Base-by-base conservation (phyloP, 306 rosid species). In the Styphnolobium japonicum region DNA sequence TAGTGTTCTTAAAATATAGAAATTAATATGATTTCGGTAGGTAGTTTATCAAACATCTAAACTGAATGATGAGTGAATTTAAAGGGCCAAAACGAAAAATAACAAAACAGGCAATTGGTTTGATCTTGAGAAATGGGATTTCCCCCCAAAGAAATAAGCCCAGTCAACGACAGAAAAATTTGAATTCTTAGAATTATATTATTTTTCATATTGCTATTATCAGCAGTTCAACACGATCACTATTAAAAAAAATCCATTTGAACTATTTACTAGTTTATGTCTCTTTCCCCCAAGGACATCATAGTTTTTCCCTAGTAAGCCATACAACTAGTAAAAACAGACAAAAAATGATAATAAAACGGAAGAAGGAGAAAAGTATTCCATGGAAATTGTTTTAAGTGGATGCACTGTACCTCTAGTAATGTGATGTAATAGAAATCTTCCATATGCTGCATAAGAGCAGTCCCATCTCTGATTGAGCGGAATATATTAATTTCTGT, bases 361-460 rank as follows among this genome's bases (percentile, higher is more conserved):
- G 10, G 6, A 67, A 45, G 36, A 65, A 77, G 11, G 36, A 73
- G 71, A 56, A 10, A 77, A 71, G 37, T 23, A 37, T 51, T 60
- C n/a, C 52, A 49, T 31, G 27, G 7, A 73, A 73, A 70, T 62
- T 61, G 14, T 45, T 76, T 60, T 29, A 49, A 42, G 64, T 23
- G 34, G 61, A 46, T 43, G 57, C 48, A 42, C 42, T 19, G 53
- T 83, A 94, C 98, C 97, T 94, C 98, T 48, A 94, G 89, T 64
- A 94, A 75, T 2, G 98, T 82, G 76, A 92, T 87, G 83, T 94
- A 92, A 86, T 94, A 94, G 84, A 94, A 92, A 88, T 94, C 98
- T 82, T 94, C 98, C 98, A 94, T 94, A 69, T 94, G 98, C 86
- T 94, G 98, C 97, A 91, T 94, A 42, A 91, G 85, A 43, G 97